phyloP scores from a whole-genome alignment of 768 basidiomycete genomes.

The Paxillus involutus region DNA sequence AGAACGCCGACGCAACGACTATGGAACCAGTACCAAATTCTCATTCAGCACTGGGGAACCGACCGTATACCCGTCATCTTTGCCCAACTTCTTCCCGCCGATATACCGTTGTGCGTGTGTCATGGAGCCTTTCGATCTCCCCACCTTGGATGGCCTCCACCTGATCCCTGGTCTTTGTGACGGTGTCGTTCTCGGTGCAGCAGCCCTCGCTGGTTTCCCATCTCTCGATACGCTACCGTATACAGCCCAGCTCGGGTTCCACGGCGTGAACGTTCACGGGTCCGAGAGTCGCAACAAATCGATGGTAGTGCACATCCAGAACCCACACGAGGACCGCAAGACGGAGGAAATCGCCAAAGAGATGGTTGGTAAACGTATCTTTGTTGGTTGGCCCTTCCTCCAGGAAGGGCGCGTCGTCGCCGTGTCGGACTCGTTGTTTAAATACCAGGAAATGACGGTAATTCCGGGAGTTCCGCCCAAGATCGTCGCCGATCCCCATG shows the following conservation, averaged over 20 bases:
- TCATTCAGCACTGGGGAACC: conserved; percentile 61
- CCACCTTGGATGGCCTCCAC: conserved; percentile 81
- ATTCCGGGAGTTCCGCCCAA: conserved; percentile 49
- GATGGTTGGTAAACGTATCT: conserved; percentile 76
- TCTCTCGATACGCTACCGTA: conserved; percentile 89
- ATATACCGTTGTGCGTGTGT: conserved; percentile 76
- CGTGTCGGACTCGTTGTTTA: conserved; percentile 84
- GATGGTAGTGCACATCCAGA: conserved; percentile 85
- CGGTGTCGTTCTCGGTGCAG: conserved; percentile 82
- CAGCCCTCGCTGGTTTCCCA: conserved; percentile 94
- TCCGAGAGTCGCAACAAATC: conserved; percentile 89
- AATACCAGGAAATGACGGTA: conserved; percentile 71
- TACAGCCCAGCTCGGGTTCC: conserved; percentile 72
- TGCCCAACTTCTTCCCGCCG: conserved; percentile 94
- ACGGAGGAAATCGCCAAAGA: conserved; percentile 70
- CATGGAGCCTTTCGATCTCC: conserved; percentile 85
- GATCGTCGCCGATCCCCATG: conserved; percentile 73
- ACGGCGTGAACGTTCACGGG: conserved; percentile 93
- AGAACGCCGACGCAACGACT: conserved; percentile 73
- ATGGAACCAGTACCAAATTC: conserved; percentile 82
- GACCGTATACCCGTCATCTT: conserved; percentile 81
- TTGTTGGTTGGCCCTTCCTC: conserved; percentile 91
- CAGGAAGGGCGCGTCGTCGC: conserved; percentile 88
- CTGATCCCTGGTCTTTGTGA: conserved; percentile 85
- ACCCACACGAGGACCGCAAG: conserved; percentile 66